Base-by-base conservation (phyloP, 257 asterid species). In the Solanum neorickii region DNA sequence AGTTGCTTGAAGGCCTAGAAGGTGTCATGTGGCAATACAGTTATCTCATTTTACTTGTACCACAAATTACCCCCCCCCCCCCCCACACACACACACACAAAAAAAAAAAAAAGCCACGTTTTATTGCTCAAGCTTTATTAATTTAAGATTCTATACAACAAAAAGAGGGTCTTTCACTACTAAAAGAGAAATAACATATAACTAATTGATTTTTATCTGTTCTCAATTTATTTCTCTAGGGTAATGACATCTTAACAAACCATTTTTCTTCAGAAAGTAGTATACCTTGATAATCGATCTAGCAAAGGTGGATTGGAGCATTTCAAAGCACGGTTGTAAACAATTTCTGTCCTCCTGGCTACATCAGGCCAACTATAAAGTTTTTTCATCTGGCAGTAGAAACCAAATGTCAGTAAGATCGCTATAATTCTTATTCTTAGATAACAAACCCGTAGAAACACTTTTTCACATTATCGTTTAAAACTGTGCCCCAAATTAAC, bases 291-390 rank as follows among this genome's bases (percentile, higher is more conserved):
- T 31, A 97, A 87, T 68, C 98, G 94, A 60, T 94, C 98, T 59
- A 93, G 82, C 52, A 97, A 95, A 88, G 91, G 88, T 91, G 96
- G 98, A 93, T 86, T 92, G 89, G 98, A 88, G 92, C 97, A 94
- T 88, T 90, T 92, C 73, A 95, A 77, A 86, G 98, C 99, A 83
- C 95, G 95, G 85, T 92, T 93, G 46, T 97, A 97, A 60, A 97
- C 99, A 87, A 93, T 94, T 92, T 94, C 96, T 9, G 99, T 97
- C 92, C 99, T 93, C 86, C 89, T 92, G 86, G 99, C 98, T 84
- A 97, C 99, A 87, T 96, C 99, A 87, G 92, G 98, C 99, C 99
- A 97, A 86, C 99, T 97, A 87, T 96, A 96, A 52, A 97, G 96
- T 87, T 94, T 88, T 93, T 96, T 96, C 93, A 97, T 91, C 99